Percentiles rank a stretch among this genome's conserved stretches.
phyloP scores from a whole-genome alignment of 2,329 filamentous ascomycete species.

The Alternaria viburni region DNA sequence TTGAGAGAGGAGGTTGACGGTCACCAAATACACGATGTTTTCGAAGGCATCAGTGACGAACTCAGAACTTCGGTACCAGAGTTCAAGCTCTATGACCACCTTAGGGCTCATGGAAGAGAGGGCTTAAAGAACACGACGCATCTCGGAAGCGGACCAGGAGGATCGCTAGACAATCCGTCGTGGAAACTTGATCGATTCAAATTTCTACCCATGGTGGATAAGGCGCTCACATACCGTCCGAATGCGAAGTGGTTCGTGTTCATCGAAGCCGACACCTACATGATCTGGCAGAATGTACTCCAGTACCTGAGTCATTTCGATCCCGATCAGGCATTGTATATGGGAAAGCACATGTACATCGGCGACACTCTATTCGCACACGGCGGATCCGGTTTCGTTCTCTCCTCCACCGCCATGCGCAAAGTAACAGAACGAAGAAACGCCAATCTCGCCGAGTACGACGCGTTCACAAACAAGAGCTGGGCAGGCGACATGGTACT shows the following conservation, averaged over 20 bases:
- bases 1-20: slow-evolving; percentile 33
- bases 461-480: slow-evolving; percentile 53
- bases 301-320: slow-evolving; percentile 60
- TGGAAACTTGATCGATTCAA: slow-evolving; percentile 45
- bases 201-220: slow-evolving; percentile 41
- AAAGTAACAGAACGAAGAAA: slow-evolving; percentile 44
- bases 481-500: slow-evolving; percentile 61
- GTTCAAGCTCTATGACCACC: slow-evolving; percentile 39
- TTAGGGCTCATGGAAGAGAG: slow-evolving; percentile 34
- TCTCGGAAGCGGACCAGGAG: slow-evolving; percentile 16
- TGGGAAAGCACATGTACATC: slow-evolving; percentile 61
- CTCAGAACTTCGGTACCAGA: slow-evolving; percentile 33
- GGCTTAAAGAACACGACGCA: slow-evolving; percentile 21
- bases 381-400: slow-evolving; percentile 59
- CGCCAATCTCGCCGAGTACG: slow-evolving; percentile 48
- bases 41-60: slow-evolving; percentile 29
- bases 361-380: slow-evolving; percentile 59
- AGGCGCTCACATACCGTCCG: slow-evolving; percentile 38
- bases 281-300: slow-evolving; percentile 60
- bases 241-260: slow-evolving; percentile 64
- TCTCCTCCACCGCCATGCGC: slow-evolving; percentile 57
- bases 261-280: slow-evolving; percentile 63
- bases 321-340: slow-evolving; percentile 54
- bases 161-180: slow-evolving; percentile 12
- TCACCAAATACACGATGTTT: slow-evolving; percentile 37